phyloP scores from a whole-genome alignment of 257 asterid species.

The Solanum pimpinellifolium region DNA sequence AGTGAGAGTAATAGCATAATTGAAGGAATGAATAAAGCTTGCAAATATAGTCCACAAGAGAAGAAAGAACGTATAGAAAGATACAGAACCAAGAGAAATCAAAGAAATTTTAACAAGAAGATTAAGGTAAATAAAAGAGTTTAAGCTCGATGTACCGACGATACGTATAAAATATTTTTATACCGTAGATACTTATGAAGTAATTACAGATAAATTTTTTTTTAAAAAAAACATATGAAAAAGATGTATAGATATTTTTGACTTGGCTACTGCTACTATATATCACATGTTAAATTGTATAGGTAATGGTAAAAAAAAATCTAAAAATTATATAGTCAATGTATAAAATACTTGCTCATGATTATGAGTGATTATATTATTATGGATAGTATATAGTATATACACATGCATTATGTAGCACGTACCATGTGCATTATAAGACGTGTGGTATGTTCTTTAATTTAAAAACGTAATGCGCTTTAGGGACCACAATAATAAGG shows the following conservation, averaged over 20 bases:
- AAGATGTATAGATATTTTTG: not conserved
- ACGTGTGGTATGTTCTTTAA: not conserved
- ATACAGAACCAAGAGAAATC: slow-evolving; percentile 74
- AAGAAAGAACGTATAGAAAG: slow-evolving; percentile 78
- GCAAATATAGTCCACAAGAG: slow-evolving; percentile 73
- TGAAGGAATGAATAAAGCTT: slow-evolving; percentile 82
- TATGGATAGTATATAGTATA: not conserved
- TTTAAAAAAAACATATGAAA: too few relatives aligned
- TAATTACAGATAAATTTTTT: not conserved
- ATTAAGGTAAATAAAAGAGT: slow-evolving; percentile 43
- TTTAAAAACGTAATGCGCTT: not conserved
- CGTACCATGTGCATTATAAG: not conserved
- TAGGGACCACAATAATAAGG: not conserved
- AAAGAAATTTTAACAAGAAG: slow-evolving; percentile 83
- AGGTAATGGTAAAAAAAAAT: not conserved
- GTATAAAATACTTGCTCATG: not conserved
- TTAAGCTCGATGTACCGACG: not conserved
- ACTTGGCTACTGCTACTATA: not conserved
- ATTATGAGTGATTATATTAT: not conserved
- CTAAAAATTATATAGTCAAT: not conserved
- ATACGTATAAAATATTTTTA: not conserved
- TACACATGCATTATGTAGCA: not conserved
- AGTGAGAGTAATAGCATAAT: slow-evolving; percentile 54
- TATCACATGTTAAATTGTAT: not conserved
- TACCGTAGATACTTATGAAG: not conserved